Evolutionary conservation across 768 basidiomycete genomes (phyloP).

Genomic region (Hypholoma sublateritium): DNA sequence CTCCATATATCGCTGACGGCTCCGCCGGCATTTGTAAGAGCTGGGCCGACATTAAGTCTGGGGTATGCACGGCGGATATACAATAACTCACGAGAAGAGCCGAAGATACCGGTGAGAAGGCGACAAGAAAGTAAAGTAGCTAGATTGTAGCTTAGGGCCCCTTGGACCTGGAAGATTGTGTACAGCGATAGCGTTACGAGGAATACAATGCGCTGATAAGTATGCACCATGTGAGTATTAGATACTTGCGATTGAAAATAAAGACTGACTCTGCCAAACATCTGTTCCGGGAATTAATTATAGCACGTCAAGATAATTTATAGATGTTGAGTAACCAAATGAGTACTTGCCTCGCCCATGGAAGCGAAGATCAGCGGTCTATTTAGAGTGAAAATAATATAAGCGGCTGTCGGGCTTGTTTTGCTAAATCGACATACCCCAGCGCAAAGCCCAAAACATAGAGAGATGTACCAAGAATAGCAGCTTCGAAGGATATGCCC

Average conservation of each 20-base stretch:
- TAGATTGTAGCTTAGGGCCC: constrained; percentile 48
- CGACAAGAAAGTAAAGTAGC: constrained; percentile 50
- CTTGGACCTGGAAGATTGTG: constrained; percentile 52
- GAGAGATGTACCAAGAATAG: constrained; percentile 58
- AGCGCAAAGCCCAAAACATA: constrained; percentile 66
- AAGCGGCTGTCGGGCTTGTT: neutral
- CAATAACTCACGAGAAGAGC: constrained; percentile 47
- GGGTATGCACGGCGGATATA: neutral
- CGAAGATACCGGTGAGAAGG: constrained; percentile 57
- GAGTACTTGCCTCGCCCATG: constrained; percentile 47
- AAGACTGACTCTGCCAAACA: constrained; percentile 48
- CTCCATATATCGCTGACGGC: constrained; percentile 60
- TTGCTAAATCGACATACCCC: constrained; percentile 35
- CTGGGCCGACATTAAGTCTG: constrained; percentile 24
- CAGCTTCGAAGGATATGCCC: constrained; percentile 47
- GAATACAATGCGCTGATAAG: constrained; percentile 49
- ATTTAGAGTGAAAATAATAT: constrained; percentile 1
- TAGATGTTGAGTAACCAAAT: neutral
- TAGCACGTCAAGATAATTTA: constrained; percentile 5
- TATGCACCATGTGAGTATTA: constrained; percentile 3
- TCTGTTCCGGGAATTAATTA: constrained; percentile 25
- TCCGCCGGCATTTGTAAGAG: constrained; percentile 59
- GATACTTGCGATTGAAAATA: constrained; percentile 10
- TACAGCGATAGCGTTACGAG: constrained; percentile 51
- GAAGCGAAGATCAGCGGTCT: constrained; percentile 59